Base-by-base conservation (phyloP, 495 filamentous ascomycete genomes). In the Tirmania nivea region DNA sequence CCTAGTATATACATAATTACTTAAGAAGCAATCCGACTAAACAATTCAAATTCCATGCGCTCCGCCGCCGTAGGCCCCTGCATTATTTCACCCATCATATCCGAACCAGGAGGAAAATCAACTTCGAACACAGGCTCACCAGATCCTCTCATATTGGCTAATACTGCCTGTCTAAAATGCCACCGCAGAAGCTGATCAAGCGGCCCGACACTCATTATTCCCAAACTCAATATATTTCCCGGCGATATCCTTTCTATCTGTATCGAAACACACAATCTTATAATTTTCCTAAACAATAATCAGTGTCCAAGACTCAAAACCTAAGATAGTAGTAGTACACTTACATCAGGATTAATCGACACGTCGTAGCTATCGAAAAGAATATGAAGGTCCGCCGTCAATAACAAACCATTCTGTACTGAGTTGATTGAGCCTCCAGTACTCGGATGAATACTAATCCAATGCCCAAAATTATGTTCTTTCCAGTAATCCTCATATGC, bases 71-170 rank as follows among this genome's bases (percentile, higher is more conserved):
- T 54, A 51, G 60, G 62, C n/a, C 54, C 60, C 34, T 55, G 48
- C 16, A 52, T 48, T 42, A 66, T 65, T 55, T 56, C 62, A 16
- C 47, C 56, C 54, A 62, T 55, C 49, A 65, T 63, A 49, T 66
- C 62, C 50, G 61, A 63, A 21, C 62, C 60, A 34, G 62, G 59
- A 20, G 57, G 57, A 50, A 65, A 67, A 58, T 67, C 64, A 36
- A 57, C 52, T 53, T 67, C 62, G 37, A 67, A 67, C 12, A 65
- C 52, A 10, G 61, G 64, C 52, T 64, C n/a, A n/a, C n/a, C 64
- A 35, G 57, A 55, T 52, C 61, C 59, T 56, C 57, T 62, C 59
- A 63, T 64, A 5, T 66, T 66, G 14, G 59, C 55, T 34, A 66
- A 53, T 34, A 66, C 61, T 14, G 55, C 57, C 52, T 67, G 64